A percentile compares a stretch with the other conserved stretches of the same genome.
phyloP scores from a whole-genome alignment of 768 basidiomycete species.

The Suillus brevipes region DNA sequence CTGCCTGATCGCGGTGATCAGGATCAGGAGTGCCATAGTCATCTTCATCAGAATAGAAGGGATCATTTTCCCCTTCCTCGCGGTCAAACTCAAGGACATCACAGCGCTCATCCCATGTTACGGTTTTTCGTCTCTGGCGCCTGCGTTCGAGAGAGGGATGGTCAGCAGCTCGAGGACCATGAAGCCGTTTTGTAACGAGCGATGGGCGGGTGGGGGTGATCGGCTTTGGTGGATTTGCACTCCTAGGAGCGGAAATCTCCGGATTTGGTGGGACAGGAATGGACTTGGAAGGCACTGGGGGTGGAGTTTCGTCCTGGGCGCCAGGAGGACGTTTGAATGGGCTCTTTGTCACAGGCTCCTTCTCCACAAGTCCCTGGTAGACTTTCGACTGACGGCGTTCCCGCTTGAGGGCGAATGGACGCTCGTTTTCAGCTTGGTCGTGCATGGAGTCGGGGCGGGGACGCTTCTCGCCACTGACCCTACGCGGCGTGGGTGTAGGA shows the following conservation, averaged over 20 bases:
- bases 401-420: slow-evolving; percentile 66
- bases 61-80: slow-evolving; percentile 53
- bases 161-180: slow-evolving; percentile 68
- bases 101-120: slow-evolving; percentile 76
- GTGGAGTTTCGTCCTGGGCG: slow-evolving; percentile 30
- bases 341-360: slow-evolving; percentile 79
- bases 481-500: slow-evolving; percentile 31
- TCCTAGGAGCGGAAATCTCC: slow-evolving; percentile 41
- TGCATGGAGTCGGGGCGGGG: slow-evolving; percentile 72
- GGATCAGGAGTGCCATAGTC: slow-evolving; percentile 24
- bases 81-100: slow-evolving; percentile 82
- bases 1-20: slow-evolving; percentile 12
- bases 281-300: slow-evolving; percentile 31
- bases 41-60: slow-evolving; percentile 44
- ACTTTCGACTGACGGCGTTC: slow-evolving; percentile 75
- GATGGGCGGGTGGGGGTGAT: slow-evolving; percentile 52
- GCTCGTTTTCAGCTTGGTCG: slow-evolving; percentile 70
- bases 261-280: slow-evolving; percentile 29
- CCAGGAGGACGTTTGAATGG: slow-evolving; percentile 57
- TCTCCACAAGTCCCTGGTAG: slow-evolving; percentile 71
- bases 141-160: slow-evolving; percentile 31
- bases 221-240: slow-evolving; percentile 20
- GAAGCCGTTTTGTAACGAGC: slow-evolving; percentile 69
- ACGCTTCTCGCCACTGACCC: slow-evolving; percentile 77
- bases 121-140: slow-evolving; percentile 69